A percentile compares a stretch with the other conserved stretches of the same genome.
phyloP scores from a whole-genome alignment of 2,329 filamentous ascomycete genomes.

The Colletotrichum trifolii region DNA sequence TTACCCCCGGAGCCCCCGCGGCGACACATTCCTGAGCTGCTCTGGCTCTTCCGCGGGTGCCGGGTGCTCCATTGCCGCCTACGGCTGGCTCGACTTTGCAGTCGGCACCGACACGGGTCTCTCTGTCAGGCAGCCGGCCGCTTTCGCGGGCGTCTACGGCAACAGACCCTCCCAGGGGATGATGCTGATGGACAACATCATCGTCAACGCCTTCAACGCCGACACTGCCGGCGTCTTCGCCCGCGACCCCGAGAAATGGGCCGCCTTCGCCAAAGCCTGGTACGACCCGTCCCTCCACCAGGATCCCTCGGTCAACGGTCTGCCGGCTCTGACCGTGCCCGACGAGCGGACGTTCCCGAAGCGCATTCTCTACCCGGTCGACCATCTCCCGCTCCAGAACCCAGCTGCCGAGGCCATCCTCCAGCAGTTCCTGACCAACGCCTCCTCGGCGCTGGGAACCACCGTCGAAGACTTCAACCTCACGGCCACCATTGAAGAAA shows the following conservation, averaged over 20 bases:
- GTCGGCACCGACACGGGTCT: slow-evolving; percentile 41
- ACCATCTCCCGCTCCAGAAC: slow-evolving; percentile 54
- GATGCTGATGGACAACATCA: slow-evolving; percentile 39
- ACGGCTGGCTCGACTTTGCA: slow-evolving; percentile 43
- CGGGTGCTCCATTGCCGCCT: slow-evolving; percentile 42
- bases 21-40: slow-evolving; percentile 56
- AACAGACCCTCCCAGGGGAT: slow-evolving; percentile 44
- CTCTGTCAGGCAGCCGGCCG: slow-evolving; percentile 42
- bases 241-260: slow-evolving; percentile 42
- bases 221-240: slow-evolving; percentile 45
- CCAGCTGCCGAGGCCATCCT: slow-evolving; percentile 51
- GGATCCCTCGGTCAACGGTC: slow-evolving; percentile 48
- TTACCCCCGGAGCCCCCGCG: slow-evolving; percentile 58
- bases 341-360: slow-evolving; percentile 49
- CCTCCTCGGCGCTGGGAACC: slow-evolving; percentile 50
- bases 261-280: slow-evolving; percentile 51
- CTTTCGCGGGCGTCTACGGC: slow-evolving; percentile 42
- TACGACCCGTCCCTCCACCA: slow-evolving; percentile 49
- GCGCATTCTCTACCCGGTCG: slow-evolving; percentile 51
- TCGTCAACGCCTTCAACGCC: slow-evolving; percentile 41
- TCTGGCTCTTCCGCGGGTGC: slow-evolving; percentile 42
- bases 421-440: slow-evolving; percentile 48
- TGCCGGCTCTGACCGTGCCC: slow-evolving; percentile 47
- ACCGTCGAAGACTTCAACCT: slow-evolving; percentile 50
- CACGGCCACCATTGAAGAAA: slow-evolving; percentile 40